These are phyloP conservation scores for Arthrocladium fulminans DNA, from an alignment of 2,329 filamentous ascomycete species.

Conservation along the genomic window DNA sequence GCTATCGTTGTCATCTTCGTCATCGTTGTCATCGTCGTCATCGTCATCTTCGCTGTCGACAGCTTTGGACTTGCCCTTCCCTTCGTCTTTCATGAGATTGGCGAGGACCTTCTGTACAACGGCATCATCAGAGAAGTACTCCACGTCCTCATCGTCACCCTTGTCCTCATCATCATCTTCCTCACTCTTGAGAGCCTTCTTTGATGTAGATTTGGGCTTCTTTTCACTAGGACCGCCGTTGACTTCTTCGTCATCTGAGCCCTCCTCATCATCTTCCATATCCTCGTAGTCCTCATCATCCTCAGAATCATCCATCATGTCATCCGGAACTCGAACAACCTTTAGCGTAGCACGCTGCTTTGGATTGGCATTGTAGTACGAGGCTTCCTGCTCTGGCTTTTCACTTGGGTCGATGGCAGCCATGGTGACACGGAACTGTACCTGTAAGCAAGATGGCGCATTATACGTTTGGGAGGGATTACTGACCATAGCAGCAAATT, in stretches of 20 bases:
- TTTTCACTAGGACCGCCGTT: slow-evolving; percentile 27
- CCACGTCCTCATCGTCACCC: slow-evolving; percentile 50
- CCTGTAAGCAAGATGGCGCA: slow-evolving; percentile 6
- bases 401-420: slow-evolving; percentile 90
- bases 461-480: slow-evolving; percentile 2
- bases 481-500: slow-evolving; percentile 78
- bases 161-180: slow-evolving; percentile 70
- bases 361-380: slow-evolving; percentile 52
- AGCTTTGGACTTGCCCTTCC: slow-evolving; percentile 58
- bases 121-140: too few species aligned
- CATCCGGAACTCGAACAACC: slow-evolving; percentile 65
- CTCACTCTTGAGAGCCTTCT: slow-evolving; percentile 39
- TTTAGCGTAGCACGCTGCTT: slow-evolving; percentile 75
- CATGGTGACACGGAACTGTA: slow-evolving; percentile 94
- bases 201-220: slow-evolving; percentile 29
- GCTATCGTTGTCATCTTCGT: slow-evolving; percentile 50
- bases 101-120: slow-evolving; percentile 40
- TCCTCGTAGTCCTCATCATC: slow-evolving; percentile 54
- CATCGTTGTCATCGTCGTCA: too few species aligned
- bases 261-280: slow-evolving; percentile 48
- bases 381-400: slow-evolving; percentile 56
- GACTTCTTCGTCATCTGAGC: slow-evolving; percentile 40
- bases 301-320: slow-evolving; percentile 51
- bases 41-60: slow-evolving; percentile 55
- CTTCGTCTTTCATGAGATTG: slow-evolving; percentile 44